These are phyloP conservation scores for Ophiostoma piceae DNA, from an alignment of 2,329 filamentous ascomycete genomes.

Conservation along the genomic window DNA sequence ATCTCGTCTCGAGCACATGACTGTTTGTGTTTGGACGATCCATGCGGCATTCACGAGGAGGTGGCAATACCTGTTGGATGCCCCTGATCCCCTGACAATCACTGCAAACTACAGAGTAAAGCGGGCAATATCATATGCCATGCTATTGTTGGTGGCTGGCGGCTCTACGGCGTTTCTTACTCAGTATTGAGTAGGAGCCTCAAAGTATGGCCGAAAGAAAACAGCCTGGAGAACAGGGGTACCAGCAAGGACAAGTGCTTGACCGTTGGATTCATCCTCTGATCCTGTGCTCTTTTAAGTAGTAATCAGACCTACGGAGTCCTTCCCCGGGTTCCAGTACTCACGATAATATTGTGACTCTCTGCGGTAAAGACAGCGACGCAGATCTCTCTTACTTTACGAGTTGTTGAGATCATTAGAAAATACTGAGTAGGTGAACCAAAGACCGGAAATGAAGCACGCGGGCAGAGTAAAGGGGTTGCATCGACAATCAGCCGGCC, in stretches of 20 bases:
- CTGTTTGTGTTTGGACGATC: not conserved
- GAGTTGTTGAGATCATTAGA: no score
- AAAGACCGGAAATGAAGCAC: not conserved
- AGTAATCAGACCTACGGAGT: not conserved
- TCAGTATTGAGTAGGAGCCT: no score
- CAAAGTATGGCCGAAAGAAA: not conserved
- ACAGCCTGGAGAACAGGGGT: not conserved
- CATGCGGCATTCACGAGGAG: not conserved
- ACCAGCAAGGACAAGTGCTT: not conserved
- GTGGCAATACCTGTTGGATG: no score
- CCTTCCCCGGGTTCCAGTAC: not conserved
- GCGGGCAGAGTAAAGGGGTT: not conserved
- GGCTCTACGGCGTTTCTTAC: no score
- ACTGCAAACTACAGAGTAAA: not conserved
- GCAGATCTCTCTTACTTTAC: not conserved
- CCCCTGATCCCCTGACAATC: not conserved
- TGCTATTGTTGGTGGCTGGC: no score
- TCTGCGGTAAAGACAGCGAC: constrained; percentile 1
- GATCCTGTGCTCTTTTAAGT: no score
- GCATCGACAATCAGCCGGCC: not conserved
- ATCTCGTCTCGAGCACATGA: not conserved
- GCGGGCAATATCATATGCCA: no score
- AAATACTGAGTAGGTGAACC: no score
- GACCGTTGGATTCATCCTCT: not conserved
- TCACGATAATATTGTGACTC: not conserved